A percentile compares a stretch with the other conserved stretches of the same genome.
These are phyloP conservation scores for Arabis hirsuta DNA, from an alignment of 345 rosid species.

Conservation along the genomic window DNA sequence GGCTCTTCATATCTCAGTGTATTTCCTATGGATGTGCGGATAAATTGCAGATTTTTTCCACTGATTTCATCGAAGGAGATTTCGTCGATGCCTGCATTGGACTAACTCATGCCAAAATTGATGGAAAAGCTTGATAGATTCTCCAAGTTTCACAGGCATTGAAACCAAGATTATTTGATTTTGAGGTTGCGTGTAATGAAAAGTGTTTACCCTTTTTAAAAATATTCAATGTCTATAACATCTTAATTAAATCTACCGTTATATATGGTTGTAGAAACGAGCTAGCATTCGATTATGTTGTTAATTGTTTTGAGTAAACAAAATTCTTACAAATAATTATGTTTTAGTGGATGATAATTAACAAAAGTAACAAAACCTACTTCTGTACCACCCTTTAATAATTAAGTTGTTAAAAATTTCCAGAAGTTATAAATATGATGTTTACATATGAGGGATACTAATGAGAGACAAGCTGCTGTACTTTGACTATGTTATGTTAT, in stretches of 20 bases:
- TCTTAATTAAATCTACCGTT: too few relatives aligned
- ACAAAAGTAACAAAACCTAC: too few relatives aligned
- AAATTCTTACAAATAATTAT: too few relatives aligned
- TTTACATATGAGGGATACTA: too few relatives aligned
- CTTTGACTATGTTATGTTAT: conserved; percentile 28
- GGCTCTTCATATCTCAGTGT: conserved; percentile 71
- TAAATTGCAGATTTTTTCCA: conserved; percentile 71
- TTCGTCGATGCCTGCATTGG: conserved; percentile 84
- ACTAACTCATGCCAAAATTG: conserved; percentile 62
- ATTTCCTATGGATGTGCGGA: conserved; percentile 53
- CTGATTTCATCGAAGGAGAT: conserved; percentile 81
- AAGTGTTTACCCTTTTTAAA: neutral
- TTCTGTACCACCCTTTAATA: too few relatives aligned
- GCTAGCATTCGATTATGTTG: too few relatives aligned
- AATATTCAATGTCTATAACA: too few relatives aligned
- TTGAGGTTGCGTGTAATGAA: neutral
- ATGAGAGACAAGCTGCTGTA: conserved; percentile 10
- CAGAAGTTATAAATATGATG: too few relatives aligned
- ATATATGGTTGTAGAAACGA: too few relatives aligned
- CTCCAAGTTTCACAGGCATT: neutral
- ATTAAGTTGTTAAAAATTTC: too few relatives aligned
- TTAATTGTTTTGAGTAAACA: too few relatives aligned
- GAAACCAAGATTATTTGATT: neutral
- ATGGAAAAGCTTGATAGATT: conserved; percentile 53
- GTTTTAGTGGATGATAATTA: too few relatives aligned